Evolutionary conservation across 176 grass and related monocot species (phyloP).

Genomic region (Triticum urartu): DNA sequence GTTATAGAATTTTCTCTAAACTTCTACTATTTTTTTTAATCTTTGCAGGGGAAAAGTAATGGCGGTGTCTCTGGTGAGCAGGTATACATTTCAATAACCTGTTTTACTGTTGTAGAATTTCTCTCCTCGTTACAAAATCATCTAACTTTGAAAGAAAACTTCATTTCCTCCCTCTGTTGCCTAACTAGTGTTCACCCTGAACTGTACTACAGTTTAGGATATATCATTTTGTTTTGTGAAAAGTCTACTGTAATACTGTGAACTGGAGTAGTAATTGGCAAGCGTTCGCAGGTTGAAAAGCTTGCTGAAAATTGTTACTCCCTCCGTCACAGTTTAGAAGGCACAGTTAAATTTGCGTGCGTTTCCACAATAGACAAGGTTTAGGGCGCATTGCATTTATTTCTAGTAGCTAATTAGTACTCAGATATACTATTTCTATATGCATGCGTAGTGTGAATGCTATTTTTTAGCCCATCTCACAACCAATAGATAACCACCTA

Average conservation of each 20-base stretch:
- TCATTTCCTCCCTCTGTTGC: background rate
- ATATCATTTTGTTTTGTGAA: background rate
- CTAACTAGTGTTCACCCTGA: background rate
- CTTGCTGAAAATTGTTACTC: background rate
- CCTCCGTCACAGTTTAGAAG: too few species aligned
- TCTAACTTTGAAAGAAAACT: background rate
- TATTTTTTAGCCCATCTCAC: too few species aligned
- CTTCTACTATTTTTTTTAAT: background rate
- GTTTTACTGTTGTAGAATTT: slow-evolving; percentile 6
- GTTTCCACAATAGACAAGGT: too few species aligned
- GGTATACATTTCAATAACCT: slow-evolving; percentile 22
- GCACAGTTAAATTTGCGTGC: too few species aligned
- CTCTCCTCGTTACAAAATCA: background rate
- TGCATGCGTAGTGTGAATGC: too few species aligned
- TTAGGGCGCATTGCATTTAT: too few species aligned
- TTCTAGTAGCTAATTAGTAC: too few species aligned
- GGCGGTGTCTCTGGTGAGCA: slow-evolving; percentile 49
- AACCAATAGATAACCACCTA: too few species aligned
- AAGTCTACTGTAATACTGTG: background rate
- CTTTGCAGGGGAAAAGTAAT: slow-evolving; percentile 54
- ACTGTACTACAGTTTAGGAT: background rate
- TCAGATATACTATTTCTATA: too few species aligned
- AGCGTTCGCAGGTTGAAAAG: background rate
- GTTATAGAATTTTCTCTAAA: slow-evolving; percentile 27
- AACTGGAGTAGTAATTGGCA: background rate